Conservation (phyloP, 139 green algal genomes). For the Pleodorina starrii region DNA sequence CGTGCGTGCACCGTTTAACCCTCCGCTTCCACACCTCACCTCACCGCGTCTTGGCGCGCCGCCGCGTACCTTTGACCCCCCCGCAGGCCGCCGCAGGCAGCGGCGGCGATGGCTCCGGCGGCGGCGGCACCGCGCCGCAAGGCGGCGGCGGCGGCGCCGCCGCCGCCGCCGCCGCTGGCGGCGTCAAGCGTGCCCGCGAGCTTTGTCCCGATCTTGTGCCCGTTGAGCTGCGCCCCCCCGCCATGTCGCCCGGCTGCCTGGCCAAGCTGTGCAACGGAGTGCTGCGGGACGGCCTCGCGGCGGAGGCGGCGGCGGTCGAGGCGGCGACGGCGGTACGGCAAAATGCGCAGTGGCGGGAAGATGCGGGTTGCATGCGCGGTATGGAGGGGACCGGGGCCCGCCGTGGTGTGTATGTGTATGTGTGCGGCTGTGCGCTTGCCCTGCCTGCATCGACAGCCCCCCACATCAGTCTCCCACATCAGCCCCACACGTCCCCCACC, state of each 20-base stretch:
- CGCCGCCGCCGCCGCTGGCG: background rate
- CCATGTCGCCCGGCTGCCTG: constrained; percentile 51
- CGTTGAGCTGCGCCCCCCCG: constrained; percentile 46
- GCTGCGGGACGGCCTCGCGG: constrained; percentile 51
- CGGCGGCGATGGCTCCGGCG: constrained; percentile 2
- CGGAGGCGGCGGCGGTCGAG: constrained; percentile 55
- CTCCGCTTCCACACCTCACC: no score
- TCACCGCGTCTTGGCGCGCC: no score
- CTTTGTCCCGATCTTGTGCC: constrained; percentile 31
- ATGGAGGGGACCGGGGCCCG: no score
- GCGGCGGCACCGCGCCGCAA: constrained; percentile 1
- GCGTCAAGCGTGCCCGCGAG: background rate
- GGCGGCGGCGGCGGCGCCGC: background rate
- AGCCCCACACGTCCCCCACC: no score
- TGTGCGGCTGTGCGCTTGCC: no score
- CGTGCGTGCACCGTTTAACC: no score
- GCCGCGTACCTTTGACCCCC: no score
- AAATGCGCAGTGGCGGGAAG: no score
- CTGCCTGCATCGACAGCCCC: no score
- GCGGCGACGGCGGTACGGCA: constrained; percentile 33
- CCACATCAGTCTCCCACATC: no score
- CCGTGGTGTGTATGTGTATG: no score
- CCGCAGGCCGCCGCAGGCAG: background rate
- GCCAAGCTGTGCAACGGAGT: constrained; percentile 55
- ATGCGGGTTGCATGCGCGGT: no score